Base-by-base conservation (phyloP, 768 basidiomycete species). In the Phlegmacium glaucopus region DNA sequence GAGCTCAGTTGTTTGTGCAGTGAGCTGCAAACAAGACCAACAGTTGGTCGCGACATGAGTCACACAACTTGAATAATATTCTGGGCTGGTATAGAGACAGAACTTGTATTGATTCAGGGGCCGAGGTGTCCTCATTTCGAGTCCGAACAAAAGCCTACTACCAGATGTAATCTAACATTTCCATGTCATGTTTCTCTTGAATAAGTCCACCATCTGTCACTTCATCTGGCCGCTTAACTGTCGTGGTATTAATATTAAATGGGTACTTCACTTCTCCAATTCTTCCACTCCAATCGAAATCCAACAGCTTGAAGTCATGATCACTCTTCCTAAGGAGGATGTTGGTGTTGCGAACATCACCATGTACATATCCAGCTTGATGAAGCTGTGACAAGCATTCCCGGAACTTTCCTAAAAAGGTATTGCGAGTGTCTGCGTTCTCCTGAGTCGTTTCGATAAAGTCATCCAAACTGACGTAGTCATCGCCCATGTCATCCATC, bases 331-430 rank as follows among this genome's bases (percentile, higher is more conserved):
- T 22, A 22, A 68, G 63, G 53, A 68, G 51, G n/a, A 68, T 39
- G 45, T 66, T 68, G 11, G 47, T 45, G 32, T 53, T 36, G 22
- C 60, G 61, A 49, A 68, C 37, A 52, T 69, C 63, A 8, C 69
- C 64, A 48, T 67, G 68, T 22, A 67, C 69, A 44, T 48, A 60
- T 17, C 61, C 55, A 27, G 27, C 45, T 26, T 53, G 42, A 54
- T 67, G 66, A 27, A 67, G 41, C 17, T 42, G 29, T 11, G 16
- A 9, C 35, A 58, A 28, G 32, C 40, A 37, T 10, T 35, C 28
- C 11, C 17, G 13, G 15, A 62, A 17, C n/a, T 10, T 29, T 16
- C 32, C 26, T 30, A 34, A 39, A 49, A 48, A 27, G 17, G 29
- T 17, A 9, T 49, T 27, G 26, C 42, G 45, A 39, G 42, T 26